Conservation (phyloP, 371 early-diverging fungal species). For the Mucor indicus region DNA sequence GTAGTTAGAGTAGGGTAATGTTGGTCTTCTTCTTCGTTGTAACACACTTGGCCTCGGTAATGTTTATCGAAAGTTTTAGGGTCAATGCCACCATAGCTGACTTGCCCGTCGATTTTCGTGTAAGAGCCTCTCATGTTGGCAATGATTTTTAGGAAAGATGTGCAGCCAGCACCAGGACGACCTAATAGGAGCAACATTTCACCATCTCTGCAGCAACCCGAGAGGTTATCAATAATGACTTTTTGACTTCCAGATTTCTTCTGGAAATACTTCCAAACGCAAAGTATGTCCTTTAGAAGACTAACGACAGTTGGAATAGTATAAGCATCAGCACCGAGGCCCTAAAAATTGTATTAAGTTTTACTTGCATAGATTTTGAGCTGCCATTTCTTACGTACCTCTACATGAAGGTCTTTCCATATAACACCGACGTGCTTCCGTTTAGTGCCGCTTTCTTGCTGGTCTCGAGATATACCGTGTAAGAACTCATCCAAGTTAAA, state of each 20-base stretch:
- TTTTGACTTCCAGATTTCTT: conserved; percentile 20
- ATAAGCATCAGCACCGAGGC: conserved; percentile 41
- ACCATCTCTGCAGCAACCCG: conserved; percentile 63
- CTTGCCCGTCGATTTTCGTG: conserved; percentile 50
- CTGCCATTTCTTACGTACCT: conserved; percentile 8
- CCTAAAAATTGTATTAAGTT: conserved; percentile 14
- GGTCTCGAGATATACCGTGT: conserved; percentile 18
- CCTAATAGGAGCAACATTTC: conserved; percentile 76
- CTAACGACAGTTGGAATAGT: conserved; percentile 29
- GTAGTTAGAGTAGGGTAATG: conserved; percentile 69
- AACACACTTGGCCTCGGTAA: conserved; percentile 62
- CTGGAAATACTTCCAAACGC: conserved; percentile 23
- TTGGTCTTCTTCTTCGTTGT: conserved; percentile 71
- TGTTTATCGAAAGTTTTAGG: conserved; percentile 47
- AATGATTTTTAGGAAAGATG: conserved; percentile 62
- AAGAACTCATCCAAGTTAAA: conserved; percentile 39
- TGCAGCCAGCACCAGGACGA: conserved; percentile 73
- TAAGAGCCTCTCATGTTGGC: conserved; percentile 61
- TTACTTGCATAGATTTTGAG: too few species aligned
- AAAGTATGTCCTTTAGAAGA: conserved; percentile 22
- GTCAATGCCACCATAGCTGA: conserved; percentile 64
- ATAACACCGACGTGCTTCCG: conserved; percentile 45
- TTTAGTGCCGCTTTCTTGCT: conserved; percentile 23
- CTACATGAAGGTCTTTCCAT: conserved; percentile 46
- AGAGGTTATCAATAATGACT: conserved; percentile 48